A percentile compares a stretch with the other conserved stretches of the same genome.
These are phyloP conservation scores for Mycena metata DNA, from an alignment of 768 basidiomycete species.

Conservation along the genomic window DNA sequence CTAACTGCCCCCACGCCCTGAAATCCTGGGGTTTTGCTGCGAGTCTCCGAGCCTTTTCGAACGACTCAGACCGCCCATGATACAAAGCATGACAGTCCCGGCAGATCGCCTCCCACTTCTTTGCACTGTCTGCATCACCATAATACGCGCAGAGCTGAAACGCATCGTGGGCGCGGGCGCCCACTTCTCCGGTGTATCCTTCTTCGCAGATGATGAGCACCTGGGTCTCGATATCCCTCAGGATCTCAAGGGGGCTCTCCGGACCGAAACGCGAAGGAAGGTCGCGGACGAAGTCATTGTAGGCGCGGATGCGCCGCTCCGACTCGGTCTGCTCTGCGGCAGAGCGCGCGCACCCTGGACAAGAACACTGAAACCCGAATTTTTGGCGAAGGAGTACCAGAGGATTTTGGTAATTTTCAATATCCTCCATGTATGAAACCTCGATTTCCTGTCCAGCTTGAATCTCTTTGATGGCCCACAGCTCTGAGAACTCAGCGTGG, in stretches of 20 bases:
- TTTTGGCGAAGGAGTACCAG: not conserved
- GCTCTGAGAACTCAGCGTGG: not conserved
- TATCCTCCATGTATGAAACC: conserved; percentile 26
- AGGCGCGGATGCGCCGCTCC: conserved; percentile 10
- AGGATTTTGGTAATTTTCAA: not conserved
- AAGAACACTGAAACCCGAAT: conserved; percentile 18
- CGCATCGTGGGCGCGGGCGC: conserved; percentile 15
- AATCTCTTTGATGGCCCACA: conserved; percentile 30
- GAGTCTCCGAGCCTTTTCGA: conserved; percentile 4
- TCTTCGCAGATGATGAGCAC: conserved; percentile 21
- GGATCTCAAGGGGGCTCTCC: conserved; percentile 11
- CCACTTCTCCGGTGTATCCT: conserved; percentile 17
- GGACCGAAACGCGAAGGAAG: conserved; percentile 12
- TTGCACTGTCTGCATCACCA: conserved; percentile 24
- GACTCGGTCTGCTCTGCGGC: conserved; percentile 9
- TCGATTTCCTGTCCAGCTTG: conserved; percentile 24
- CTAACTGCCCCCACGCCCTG: not conserved
- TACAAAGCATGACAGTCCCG: conserved; percentile 3
- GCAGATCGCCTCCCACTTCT: conserved; percentile 17
- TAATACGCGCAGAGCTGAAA: conserved; percentile 26
- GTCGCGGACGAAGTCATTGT: conserved; percentile 11
- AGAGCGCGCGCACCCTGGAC: conserved; percentile 23
- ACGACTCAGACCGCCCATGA: not conserved
- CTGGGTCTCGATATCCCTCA: conserved; percentile 14
- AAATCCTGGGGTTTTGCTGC: conserved; percentile 9